Percentiles rank a stretch among this genome's conserved stretches.
These are phyloP conservation scores for Dothistroma pini DNA, from an alignment of 2,329 filamentous ascomycete genomes.

Conservation along the genomic window DNA sequence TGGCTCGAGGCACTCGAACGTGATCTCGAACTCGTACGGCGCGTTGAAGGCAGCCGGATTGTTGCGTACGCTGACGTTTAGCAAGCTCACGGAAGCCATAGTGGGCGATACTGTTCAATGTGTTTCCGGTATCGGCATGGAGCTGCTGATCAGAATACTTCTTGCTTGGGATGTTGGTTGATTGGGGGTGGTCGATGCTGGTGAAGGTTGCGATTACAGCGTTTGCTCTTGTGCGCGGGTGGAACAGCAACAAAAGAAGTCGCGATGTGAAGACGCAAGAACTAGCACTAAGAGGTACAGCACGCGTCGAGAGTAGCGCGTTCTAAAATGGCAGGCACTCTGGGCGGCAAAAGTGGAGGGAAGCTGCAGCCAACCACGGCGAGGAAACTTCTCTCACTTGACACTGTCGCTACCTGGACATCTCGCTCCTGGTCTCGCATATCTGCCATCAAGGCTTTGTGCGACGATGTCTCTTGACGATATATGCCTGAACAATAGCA, in stretches of 20 bases:
- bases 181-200: background rate
- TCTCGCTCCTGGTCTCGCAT: background rate
- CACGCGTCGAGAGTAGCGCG: background rate
- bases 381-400: background rate
- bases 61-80: constrained; percentile 94
- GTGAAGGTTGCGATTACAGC: background rate
- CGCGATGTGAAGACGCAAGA: background rate
- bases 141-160: background rate
- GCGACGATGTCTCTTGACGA: background rate
- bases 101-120: constrained; percentile 32
- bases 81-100: constrained; percentile 95
- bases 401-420: background rate
- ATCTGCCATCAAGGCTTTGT: background rate
- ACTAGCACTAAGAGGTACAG: too few species aligned
- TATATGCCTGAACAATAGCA: background rate
- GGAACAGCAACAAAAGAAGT: background rate
- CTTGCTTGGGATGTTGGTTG: background rate
- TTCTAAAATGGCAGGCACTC: background rate
- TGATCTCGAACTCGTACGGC: constrained; percentile 96
- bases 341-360: background rate
- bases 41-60: constrained; percentile 93
- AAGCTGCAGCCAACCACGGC: background rate
- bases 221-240: background rate
- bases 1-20: constrained; percentile 93
- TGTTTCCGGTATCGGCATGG: background rate